Evolutionary conservation across 805 yeast species (phyloP), one percentile per base, ranked within the genome.

Genomic region (Suhomyces tanzawaensis): DNA sequence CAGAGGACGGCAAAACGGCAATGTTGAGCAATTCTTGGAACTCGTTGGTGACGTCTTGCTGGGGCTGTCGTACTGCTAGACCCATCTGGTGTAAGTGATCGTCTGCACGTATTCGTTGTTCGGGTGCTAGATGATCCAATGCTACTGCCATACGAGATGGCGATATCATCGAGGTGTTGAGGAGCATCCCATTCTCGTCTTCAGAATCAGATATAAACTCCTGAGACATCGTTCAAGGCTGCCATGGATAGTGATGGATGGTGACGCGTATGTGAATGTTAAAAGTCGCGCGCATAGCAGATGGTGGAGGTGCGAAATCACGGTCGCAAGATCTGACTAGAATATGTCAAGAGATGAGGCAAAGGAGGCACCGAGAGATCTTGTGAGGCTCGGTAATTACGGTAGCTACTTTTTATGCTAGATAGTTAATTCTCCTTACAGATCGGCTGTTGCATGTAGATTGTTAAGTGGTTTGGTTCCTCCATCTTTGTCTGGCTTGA

Each of bases 131-230:
- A 7, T 11, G 24, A 21, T 11, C 11, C 7, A 24, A 12, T 13
- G 13, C 27, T 12, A 13, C 5, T n/a, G 7, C 27, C 24, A 21
- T 21, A 7, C 24, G 24, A 7, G 11, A 11, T 7, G 31, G 36
- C 17, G 52, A 41, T n/a, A 49, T 38, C 45, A 44, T 36, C 14
- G 51, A 38, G 11, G 44, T 29, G 13, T 41, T 33, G 12, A 49
- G 32, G 22, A 44, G 40, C 19, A 42, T 16, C 19, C 34, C 41
- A 8, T 39, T 47, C 15, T 58, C 64, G 30, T 47, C 51, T 32
- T 60, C 65, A 34, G 65, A 60, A 47, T 60, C 65, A 25, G 66
- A 53, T 22, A 61, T 46, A 39, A 44, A 44, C 28, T 50, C 53
- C 36, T 33, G 36, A 11, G 36, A 33, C 26, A 33, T 33, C 26